Conservation (phyloP, 1,284 basidiomycete genomes). For the Peniophora sp. region DNA sequence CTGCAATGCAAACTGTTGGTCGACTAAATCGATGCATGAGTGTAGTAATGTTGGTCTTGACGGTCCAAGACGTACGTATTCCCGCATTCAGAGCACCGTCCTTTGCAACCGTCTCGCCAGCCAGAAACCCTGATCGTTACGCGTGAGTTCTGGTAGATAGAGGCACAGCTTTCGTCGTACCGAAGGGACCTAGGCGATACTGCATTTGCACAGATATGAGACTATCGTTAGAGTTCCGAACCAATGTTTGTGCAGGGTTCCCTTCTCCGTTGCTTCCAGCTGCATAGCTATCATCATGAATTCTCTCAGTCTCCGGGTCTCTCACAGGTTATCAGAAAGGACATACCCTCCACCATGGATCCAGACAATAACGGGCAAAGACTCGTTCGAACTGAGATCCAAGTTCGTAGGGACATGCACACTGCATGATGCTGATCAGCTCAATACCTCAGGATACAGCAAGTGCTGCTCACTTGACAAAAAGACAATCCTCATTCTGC, state of each 20-base stretch:
- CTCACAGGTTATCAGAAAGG: neutral
- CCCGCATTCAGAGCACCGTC: constrained; percentile 22
- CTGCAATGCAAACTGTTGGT: constrained; percentile 21
- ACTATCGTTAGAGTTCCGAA: constrained; percentile 16
- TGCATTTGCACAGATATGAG: constrained; percentile 30
- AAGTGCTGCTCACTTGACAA: constrained; percentile 25
- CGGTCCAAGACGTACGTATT: constrained; percentile 20
- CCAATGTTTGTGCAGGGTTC: constrained; percentile 4
- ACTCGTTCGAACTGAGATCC: neutral
- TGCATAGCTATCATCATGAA: neutral
- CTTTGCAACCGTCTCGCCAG: constrained; percentile 18
- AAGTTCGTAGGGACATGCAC: constrained; percentile 1
- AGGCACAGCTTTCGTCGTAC: constrained; percentile 12
- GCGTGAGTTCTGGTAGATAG: neutral
- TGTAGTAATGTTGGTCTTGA: too few relatives aligned
- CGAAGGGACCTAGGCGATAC: constrained; percentile 34
- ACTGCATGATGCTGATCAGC: neutral
- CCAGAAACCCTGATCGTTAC: constrained; percentile 17
- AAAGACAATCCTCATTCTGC: constrained; percentile 31
- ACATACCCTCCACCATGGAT: constrained; percentile 30
- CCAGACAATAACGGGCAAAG: constrained; percentile 30
- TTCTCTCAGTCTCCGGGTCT: neutral
- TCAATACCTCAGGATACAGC: neutral
- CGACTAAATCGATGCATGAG: constrained; percentile 7
- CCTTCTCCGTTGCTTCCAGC: constrained; percentile 2